A percentile compares a stretch with the other conserved stretches of the same genome.
phyloP scores from a whole-genome alignment of 192 early-diverging fungal species.

The Coemansia sp. region DNA sequence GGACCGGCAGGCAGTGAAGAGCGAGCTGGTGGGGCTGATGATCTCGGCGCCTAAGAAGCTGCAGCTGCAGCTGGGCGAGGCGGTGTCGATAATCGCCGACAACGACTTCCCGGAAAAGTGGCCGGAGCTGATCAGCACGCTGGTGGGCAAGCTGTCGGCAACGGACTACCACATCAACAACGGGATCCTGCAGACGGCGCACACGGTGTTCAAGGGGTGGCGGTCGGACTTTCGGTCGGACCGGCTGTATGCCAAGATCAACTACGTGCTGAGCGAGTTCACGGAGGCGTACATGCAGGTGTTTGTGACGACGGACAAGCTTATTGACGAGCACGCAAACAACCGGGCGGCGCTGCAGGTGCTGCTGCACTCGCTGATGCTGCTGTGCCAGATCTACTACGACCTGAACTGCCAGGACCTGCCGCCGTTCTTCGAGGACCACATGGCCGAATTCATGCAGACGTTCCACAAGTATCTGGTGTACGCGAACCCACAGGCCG shows the following conservation, averaged over 20 bases:
- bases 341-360: slow-evolving; percentile 63
- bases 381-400: slow-evolving; percentile 88
- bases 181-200: slow-evolving; percentile 89
- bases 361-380: slow-evolving; percentile 69
- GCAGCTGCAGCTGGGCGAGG: slow-evolving; percentile 88
- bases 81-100: slow-evolving; percentile 88
- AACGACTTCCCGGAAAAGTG: slow-evolving; percentile 91
- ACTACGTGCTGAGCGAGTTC: slow-evolving; percentile 84
- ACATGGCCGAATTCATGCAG: slow-evolving; percentile 75
- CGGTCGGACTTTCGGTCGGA: slow-evolving; percentile 77
- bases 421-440: slow-evolving; percentile 95
- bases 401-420: slow-evolving; percentile 95
- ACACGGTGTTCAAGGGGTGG: slow-evolving; percentile 95
- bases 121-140: slow-evolving; percentile 71
- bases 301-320: slow-evolving; percentile 74
- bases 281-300: slow-evolving; percentile 75
- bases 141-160: slow-evolving; percentile 71
- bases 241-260: slow-evolving; percentile 82
- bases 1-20: slow-evolving; percentile 80
- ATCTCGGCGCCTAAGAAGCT: slow-evolving; percentile 69
- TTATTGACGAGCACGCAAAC: slow-evolving; percentile 65
- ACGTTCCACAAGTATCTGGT: slow-evolving; percentile 85
- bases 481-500: slow-evolving; percentile 72
- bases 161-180: slow-evolving; percentile 82
- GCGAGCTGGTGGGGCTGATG: slow-evolving; percentile 82